Percentiles rank a stretch among this genome's conserved stretches.
These are phyloP conservation scores for Scutellaria galericulata DNA, from an alignment of 257 asterid species.

Conservation along the genomic window DNA sequence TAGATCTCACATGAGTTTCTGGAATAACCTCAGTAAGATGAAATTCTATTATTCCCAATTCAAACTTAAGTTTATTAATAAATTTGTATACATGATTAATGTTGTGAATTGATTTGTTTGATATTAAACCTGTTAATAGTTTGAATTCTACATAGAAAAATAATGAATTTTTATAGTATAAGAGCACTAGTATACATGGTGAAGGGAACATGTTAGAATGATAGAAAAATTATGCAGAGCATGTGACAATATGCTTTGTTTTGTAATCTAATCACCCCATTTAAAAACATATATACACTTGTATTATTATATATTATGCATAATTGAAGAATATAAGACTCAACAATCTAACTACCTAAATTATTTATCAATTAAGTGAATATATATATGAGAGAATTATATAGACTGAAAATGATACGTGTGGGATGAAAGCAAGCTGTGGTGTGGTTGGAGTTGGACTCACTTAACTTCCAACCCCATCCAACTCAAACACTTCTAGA, in stretches of 20 bases:
- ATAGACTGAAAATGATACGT: conserved; percentile 8
- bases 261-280: background rate
- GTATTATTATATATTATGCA: background rate
- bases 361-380: too few species aligned
- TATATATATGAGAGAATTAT: background rate
- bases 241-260: conserved; percentile 38
- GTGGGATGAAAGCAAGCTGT: conserved; percentile 24
- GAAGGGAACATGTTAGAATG: conserved; percentile 22
- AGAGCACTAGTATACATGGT: background rate
- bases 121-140: too few species aligned
- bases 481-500: conserved; percentile 15
- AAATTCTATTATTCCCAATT: too few species aligned
- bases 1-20: too few species aligned
- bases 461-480: conserved; percentile 6
- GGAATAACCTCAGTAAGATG: too few species aligned
- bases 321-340: too few species aligned
- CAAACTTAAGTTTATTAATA: too few species aligned
- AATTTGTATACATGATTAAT: too few species aligned
- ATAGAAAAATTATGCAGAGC: background rate
- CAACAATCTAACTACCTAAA: too few species aligned
- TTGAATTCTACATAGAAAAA: too few species aligned
- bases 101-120: too few species aligned
- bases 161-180: too few species aligned
- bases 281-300: background rate
- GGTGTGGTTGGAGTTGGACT: conserved; percentile 25